Conservation (phyloP, 2,329 filamentous ascomycete species). For the Stachybotrys elegans region DNA sequence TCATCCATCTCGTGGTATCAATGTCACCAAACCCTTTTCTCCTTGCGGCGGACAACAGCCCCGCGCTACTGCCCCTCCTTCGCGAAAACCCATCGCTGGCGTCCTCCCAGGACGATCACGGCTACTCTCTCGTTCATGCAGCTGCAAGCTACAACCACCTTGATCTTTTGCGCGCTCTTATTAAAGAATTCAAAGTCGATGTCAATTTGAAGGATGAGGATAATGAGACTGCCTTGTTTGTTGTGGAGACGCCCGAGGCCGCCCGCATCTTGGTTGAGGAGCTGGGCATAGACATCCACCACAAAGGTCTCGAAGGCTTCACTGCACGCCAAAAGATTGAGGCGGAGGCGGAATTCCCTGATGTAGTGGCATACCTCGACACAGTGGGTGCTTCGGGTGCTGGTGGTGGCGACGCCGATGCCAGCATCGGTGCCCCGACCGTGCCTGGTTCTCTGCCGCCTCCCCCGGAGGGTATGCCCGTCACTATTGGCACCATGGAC, state of each 20-base stretch:
- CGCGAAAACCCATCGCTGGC: constrained; percentile 71
- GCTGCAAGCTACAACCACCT: constrained; percentile 89
- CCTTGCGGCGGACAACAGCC: constrained; percentile 76
- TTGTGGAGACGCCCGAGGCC: constrained; percentile 75
- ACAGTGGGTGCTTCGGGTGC: constrained; percentile 22
- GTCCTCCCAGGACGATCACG: constrained; percentile 77
- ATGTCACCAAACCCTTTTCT: constrained; percentile 63
- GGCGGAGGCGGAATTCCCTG: constrained; percentile 71
- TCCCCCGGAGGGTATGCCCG: constrained; percentile 68
- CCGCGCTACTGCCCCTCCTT: constrained; percentile 69
- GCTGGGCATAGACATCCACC: constrained; percentile 61
- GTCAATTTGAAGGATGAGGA: constrained; percentile 86
- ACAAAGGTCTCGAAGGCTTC: constrained; percentile 67
- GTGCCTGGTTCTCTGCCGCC: constrained; percentile 46
- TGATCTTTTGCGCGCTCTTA: constrained; percentile 69
- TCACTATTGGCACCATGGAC: constrained; percentile 73
- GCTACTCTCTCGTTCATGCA: constrained; percentile 91
- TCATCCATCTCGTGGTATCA: no score
- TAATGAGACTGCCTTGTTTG: constrained; percentile 89
- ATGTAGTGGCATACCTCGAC: constrained; percentile 67
- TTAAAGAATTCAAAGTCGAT: constrained; percentile 71
- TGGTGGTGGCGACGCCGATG: constrained; percentile 18
- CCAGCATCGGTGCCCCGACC: constrained; percentile 19
- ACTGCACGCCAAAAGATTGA: constrained; percentile 79
- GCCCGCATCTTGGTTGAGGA: constrained; percentile 80